Evolutionary conservation across 2,329 filamentous ascomycete species (phyloP).

Genomic region (Aspergillus pseudoviridinutans): DNA sequence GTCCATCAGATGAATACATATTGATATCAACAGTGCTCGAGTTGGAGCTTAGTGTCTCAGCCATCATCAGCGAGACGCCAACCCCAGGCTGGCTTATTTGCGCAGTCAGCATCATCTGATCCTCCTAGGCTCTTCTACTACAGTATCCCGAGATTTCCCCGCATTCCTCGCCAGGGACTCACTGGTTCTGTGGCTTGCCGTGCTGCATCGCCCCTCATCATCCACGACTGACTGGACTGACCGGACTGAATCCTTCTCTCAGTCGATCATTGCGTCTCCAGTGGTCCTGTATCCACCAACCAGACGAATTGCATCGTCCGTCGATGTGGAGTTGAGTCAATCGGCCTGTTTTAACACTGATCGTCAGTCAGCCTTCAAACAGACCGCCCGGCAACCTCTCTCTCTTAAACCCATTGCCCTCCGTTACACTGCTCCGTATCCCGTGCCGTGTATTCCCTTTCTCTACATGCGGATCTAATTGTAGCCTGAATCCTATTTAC

Average conservation of each 20-base stretch:
- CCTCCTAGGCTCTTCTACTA: not conserved
- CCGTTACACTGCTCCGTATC: not conserved
- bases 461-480: not conserved
- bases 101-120: not conserved
- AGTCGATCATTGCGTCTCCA: not conserved
- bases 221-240: not conserved
- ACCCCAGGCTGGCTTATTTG: not conserved
- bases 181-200: not conserved
- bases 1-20: not conserved
- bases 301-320: not conserved
- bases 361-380: not conserved
- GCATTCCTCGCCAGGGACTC: not conserved
- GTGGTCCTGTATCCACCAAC: not conserved
- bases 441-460: not conserved
- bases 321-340: not conserved
- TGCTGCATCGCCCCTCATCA: not conserved
- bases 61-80: not conserved
- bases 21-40: too few relatives aligned
- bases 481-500: slow-evolving; percentile 4
- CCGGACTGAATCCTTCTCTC: not conserved
- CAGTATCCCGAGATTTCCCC: not conserved
- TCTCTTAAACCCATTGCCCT: not conserved
- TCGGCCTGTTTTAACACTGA: not conserved
- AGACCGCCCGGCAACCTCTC: not conserved
- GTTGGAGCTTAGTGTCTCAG: too few relatives aligned